Base-by-base conservation (phyloP, 139 green algal species). In the Volvox africanus region DNA sequence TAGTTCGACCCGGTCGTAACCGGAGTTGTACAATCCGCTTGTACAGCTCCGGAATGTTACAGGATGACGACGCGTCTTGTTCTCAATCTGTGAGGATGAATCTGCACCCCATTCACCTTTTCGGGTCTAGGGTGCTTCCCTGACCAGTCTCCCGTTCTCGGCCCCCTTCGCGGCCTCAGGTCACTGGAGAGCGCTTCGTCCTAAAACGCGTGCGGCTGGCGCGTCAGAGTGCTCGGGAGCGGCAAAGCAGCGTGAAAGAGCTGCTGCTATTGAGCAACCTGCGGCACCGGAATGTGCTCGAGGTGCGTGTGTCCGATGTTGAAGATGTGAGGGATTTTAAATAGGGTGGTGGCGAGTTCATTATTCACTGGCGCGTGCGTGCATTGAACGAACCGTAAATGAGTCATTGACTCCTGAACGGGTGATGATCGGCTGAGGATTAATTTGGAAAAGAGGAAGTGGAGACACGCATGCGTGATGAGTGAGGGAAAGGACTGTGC, bases 171-270 rank as follows among this genome's bases (percentile, higher is more conserved):
- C 76, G 2, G 17, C 21, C 16, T 3, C 83, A 92, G 89, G 89
- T 82, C 6, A 86, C 83, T 1, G 83, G 89, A 18, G 73, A 87
- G 36, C 83, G 83, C n/a, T 93, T 76, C 50, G 88, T 93, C 21
- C 82, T 93, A 1, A 93, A 94, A 68, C 82, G 83, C n/a, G 89
- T 94, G 55, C 78, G 77, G 3, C 73, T 94, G 9, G 92, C 92
- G 0, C 81, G 91, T 0, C 91, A 93, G 67, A 91, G 30, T 33
- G 76, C 84, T 80, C 68, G 90, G 50, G 91, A 93, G 78, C 82
- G 91, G 11, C 71, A 88, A 32, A 87, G 35, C 36, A 87, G 55
- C 17, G 89, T 93, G 0, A 71, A 75, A 68, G 92, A 93, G 84
- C 89, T 93, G 68, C 78, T 88, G n/a, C 88, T 94, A 50, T 77